A percentile compares a stretch with the other conserved stretches of the same genome.
Evolutionary conservation across 1,284 basidiomycete genomes (phyloP).

Genomic region (Tylopilus sp.): DNA sequence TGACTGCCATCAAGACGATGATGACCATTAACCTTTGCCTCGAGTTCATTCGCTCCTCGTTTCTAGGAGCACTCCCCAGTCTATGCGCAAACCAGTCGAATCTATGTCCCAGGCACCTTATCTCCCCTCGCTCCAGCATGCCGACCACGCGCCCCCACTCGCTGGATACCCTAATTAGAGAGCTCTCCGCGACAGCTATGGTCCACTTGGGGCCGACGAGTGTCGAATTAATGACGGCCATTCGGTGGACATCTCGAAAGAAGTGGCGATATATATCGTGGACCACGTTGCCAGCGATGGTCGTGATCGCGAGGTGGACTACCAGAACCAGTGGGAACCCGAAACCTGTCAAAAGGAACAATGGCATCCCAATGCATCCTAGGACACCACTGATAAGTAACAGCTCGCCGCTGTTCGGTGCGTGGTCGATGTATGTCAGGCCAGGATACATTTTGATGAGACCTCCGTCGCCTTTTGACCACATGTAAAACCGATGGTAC

Average conservation of each 20-base stretch:
- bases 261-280: conserved; percentile 51
- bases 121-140: conserved; percentile 43
- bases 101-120: conserved; percentile 35
- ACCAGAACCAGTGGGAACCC: conserved; percentile 17
- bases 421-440: conserved; percentile 42
- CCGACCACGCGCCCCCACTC: conserved; percentile 50
- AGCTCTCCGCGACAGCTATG: conserved; percentile 45
- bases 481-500: conserved; percentile 55
- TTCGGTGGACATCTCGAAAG: conserved; percentile 37
- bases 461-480: conserved; percentile 55
- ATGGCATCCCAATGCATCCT: conserved; percentile 8
- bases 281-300: conserved; percentile 42
- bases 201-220: conserved; percentile 38
- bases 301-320: conserved; percentile 24
- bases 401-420: conserved; percentile 51
- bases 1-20: conserved; percentile 10
- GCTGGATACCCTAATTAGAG: conserved; percentile 48
- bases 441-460: conserved; percentile 48
- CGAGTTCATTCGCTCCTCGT: conserved; percentile 43
- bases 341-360: conserved; percentile 14
- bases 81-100: conserved; percentile 57
- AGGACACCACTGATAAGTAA: conserved; percentile 32
- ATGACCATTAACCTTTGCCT: conserved; percentile 29
- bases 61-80: conserved; percentile 38
- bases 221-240: conserved; percentile 34